A percentile compares a stretch with the other conserved stretches of the same genome.
Evolutionary conservation across 495 filamentous ascomycete genomes (phyloP).

Genomic region (Annulohypoxylon moriforme): DNA sequence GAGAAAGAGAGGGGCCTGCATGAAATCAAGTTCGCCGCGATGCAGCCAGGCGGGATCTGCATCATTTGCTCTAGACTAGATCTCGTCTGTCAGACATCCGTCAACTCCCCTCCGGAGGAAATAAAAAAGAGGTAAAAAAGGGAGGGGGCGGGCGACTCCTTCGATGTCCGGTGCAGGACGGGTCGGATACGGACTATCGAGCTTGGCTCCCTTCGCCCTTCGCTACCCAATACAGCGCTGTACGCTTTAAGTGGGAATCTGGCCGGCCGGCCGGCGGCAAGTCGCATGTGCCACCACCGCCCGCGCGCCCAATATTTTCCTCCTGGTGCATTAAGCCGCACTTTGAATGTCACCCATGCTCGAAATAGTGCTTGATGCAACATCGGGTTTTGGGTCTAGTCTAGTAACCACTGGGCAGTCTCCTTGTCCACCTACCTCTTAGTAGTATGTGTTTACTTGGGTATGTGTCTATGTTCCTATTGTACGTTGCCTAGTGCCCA

Average conservation of each 20-base stretch:
- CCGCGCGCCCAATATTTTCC: slow-evolving; percentile 10
- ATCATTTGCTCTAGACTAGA: slow-evolving; percentile 22
- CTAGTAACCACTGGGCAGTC: neutral
- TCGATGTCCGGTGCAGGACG: slow-evolving; percentile 10
- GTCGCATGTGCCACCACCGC: slow-evolving; percentile 28
- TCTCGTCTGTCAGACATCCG: slow-evolving; percentile 34
- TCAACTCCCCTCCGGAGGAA: neutral
- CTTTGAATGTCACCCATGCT: slow-evolving; percentile 24
- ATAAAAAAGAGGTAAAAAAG: neutral
- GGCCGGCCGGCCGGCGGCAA: slow-evolving; percentile 30
- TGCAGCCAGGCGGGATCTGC: slow-evolving; percentile 41
- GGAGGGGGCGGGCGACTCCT: neutral
- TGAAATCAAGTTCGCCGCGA: slow-evolving; percentile 41
- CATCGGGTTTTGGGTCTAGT: slow-evolving; percentile 26
- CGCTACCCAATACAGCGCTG: neutral
- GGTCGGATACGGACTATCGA: slow-evolving; percentile 22
- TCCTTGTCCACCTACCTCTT: neutral
- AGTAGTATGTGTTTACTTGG: neutral
- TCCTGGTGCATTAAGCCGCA: slow-evolving; percentile 33
- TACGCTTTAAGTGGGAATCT: neutral
- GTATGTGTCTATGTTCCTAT: neutral
- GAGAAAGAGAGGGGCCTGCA: slow-evolving; percentile 26
- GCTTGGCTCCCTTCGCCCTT: neutral
- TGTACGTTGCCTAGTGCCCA: neutral
- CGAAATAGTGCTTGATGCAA: slow-evolving; percentile 18